Conservation (phyloP, 345 rosid genomes). For the Acer yangbiense region DNA sequence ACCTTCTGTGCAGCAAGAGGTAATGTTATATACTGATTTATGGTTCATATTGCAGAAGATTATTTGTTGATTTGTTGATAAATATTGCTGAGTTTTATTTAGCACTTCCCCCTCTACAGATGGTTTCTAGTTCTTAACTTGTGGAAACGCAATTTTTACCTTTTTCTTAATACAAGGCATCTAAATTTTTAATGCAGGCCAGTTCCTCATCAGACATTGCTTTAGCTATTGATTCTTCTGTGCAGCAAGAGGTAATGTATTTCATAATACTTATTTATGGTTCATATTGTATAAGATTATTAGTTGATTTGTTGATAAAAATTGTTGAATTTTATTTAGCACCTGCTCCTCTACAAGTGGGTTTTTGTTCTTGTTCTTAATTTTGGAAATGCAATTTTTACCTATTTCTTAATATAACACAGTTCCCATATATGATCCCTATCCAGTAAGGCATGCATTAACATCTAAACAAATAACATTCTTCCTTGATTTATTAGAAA, state of each 20-base stretch:
- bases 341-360: too few species aligned
- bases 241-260: conserved; percentile 37
- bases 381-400: too few species aligned
- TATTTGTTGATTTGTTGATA: not conserved
- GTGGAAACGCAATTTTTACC: not conserved
- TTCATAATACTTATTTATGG: not conserved
- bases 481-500: too few species aligned
- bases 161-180: not conserved
- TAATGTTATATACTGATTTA: conserved; percentile 18
- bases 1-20: conserved; percentile 34
- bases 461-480: too few species aligned
- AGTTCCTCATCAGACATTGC: conserved; percentile 31
- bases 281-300: not conserved
- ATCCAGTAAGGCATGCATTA: too few species aligned
- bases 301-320: not conserved
- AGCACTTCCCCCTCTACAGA: not conserved
- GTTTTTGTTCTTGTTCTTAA: too few species aligned
- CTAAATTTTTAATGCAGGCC: conserved; percentile 34
- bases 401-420: too few species aligned
- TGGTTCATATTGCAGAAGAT: not conserved
- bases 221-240: conserved; percentile 27
- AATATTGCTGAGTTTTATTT: not conserved
- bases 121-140: not conserved
- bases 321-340: not conserved
- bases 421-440: too few species aligned